Evolutionary conservation across 805 yeast species (phyloP), one percentile per base, ranked within the genome.

Genomic region (Candida berthetii): DNA sequence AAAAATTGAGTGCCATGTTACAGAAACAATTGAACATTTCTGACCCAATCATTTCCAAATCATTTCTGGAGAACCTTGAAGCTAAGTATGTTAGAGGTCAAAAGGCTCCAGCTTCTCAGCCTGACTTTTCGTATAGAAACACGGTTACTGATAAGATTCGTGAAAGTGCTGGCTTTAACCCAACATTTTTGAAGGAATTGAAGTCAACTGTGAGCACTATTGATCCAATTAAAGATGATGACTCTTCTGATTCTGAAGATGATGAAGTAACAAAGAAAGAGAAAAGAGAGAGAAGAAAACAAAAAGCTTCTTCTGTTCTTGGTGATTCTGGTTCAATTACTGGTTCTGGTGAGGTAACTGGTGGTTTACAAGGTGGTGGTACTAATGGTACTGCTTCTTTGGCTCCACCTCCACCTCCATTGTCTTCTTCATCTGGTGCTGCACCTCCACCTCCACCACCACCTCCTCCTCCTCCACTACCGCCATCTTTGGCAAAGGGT

Each of bases 111-210:
- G 53, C 42, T 14, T 47, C 42, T n/a, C 47, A 42, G 33, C 39
- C 54, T 3, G 55, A 47, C 16, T 44, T 44, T 39, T 44, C 27
- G 19, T 45, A 47, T 35, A 43, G 60, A 22, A 43, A 52, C 7
- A 44, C 48, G 15, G 54, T 56, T 16, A 54, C 53, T 14, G 55
- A 48, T 44, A 54, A 48, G 53, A 52, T 46, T 53, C 65, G 52
- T 60, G 58, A 44, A 46, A 61, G 70, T 39, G 48, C 50, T 35
- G 59, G 59, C 1, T 53, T 71, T 65, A 61, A 70, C 43, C 76
- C 80, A 11, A 58, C 70, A 24, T 78, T 79, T 52, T 61, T 80
- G 48, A 65, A 69, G 37, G 85, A 80, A 52, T 61, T 80, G 48
- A 65, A 71, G 18, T 57, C 69, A 3, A 76, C 74, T 48, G 81